These are phyloP conservation scores for Austroboletus novae-zelandiae DNA, from an alignment of 1,284 basidiomycete genomes.

Conservation along the genomic window DNA sequence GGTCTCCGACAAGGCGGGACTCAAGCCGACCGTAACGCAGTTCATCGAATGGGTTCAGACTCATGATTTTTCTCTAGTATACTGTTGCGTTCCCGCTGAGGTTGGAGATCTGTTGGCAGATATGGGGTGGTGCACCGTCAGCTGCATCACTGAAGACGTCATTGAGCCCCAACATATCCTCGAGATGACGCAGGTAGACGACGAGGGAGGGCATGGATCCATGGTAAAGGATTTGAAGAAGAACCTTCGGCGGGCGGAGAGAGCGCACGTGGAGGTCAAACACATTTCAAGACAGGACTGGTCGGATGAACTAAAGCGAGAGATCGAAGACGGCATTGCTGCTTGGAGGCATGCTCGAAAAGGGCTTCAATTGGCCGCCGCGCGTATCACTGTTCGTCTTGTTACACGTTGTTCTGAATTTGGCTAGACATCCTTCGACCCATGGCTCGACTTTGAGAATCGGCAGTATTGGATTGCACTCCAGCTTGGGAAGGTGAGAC, in stretches of 20 bases:
- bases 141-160: constrained; percentile 45
- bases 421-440: constrained; percentile 37
- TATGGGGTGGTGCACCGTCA: constrained; percentile 39
- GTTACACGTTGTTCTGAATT: not conserved
- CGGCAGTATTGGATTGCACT: constrained; percentile 44
- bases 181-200: constrained; percentile 35
- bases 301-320: constrained; percentile 34
- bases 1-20: constrained; percentile 38
- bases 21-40: constrained; percentile 33
- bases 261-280: constrained; percentile 35
- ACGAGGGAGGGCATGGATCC: constrained; percentile 32
- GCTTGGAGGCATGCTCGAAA: constrained; percentile 39
- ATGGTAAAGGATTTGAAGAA: constrained; percentile 47
- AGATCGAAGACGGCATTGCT: constrained; percentile 39
- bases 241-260: constrained; percentile 43
- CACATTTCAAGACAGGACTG: constrained; percentile 33
- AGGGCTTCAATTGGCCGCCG: constrained; percentile 43
- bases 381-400: constrained; percentile 10
- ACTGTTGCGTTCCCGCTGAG: constrained; percentile 42
- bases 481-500: constrained; percentile 21
- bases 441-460: constrained; percentile 45
- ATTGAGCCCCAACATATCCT: constrained; percentile 41
- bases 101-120: constrained; percentile 38
- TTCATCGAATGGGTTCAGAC: constrained; percentile 37
- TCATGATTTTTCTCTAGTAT: constrained; percentile 36